Base-by-base conservation (phyloP, 805 yeast species). In the Cyberlindnera euphorbiiphila region DNA sequence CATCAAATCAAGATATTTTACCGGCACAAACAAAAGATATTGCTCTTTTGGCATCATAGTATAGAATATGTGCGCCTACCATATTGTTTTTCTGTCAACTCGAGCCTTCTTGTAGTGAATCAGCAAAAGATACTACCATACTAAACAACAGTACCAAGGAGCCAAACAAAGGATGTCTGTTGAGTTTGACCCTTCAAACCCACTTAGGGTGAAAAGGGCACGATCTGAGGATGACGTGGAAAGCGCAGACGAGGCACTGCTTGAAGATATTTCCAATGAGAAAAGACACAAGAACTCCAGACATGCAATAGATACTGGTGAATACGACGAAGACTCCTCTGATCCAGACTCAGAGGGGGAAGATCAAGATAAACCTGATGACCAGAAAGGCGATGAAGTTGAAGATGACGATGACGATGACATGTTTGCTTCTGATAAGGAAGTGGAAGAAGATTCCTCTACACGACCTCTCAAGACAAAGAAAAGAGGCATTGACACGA, bases 301-400 rank as follows among this genome's bases (percentile, higher is more conserved):
- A 24, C 37, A 29, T 43, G 36, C 16, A 1, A 37, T 50, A 11
- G 50, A 48, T 16, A 27, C 46, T 2, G 46, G 45, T 1, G 50
- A 43, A 11, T 53, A 50, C 17, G 46, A 50, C 6, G 63, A 60
- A 15, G 62, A 59, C 22, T 62, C 62, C 4, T 59, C 60, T 7
- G 40, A 37, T 11, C 16, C 16, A 6, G 30, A 17, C n/a, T 29
- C 32, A 29, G 27, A 22, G 5, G 34, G 13, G 12, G 34, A 31
- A 11, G 34, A 10, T 13, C 25, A 20, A n/a, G n/a, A n/a, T n/a
- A n/a, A n/a, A n/a, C n/a, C n/a, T n/a, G n/a, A n/a, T 13, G 31
- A 39, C 17, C 34, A 39, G 13, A 22, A 21, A 20, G 29, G 60
- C 12, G 49, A 47, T 14, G 28, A 41, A 4, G 49, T 48, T 2